A percentile compares a stretch with the other conserved stretches of the same genome.
phyloP scores from a whole-genome alignment of 2,329 filamentous ascomycete genomes.

The Ceratocystis destructans region DNA sequence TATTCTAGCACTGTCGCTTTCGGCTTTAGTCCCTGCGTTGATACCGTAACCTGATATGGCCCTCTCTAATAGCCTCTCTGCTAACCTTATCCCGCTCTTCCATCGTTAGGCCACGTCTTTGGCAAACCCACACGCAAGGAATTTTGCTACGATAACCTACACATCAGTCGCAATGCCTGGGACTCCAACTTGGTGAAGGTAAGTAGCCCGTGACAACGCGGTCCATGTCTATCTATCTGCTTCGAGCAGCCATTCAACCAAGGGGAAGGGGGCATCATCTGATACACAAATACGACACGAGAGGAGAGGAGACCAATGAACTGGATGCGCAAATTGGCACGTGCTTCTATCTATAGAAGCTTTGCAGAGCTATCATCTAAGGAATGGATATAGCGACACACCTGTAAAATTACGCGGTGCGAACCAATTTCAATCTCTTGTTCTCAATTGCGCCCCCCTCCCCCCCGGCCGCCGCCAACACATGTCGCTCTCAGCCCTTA shows the following conservation, averaged over 20 bases:
- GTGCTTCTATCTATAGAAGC: neutral
- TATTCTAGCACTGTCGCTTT: neutral
- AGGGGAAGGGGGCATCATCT: neutral
- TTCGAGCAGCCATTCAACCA: neutral
- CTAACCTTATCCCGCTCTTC: slow-evolving; percentile 23
- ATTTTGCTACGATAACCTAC: slow-evolving; percentile 95
- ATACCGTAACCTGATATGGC: neutral
- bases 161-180: slow-evolving; percentile 97
- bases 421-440: too few species aligned
- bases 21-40: neutral
- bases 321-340: neutral
- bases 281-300: neutral
- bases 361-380: too few species aligned
- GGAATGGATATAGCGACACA: too few species aligned
- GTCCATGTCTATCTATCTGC: too few species aligned
- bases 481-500: neutral
- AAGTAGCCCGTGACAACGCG: slow-evolving; percentile 23
- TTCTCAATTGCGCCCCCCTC: too few species aligned
- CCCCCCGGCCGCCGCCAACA: too few species aligned
- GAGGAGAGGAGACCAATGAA: neutral
- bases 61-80: neutral
- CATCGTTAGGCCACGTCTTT: slow-evolving; percentile 76
- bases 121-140: slow-evolving; percentile 92
- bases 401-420: too few species aligned
- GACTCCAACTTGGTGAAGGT: slow-evolving; percentile 98